Conservation (phyloP, 2,329 filamentous ascomycete genomes). For the Fusarium sp. region DNA sequence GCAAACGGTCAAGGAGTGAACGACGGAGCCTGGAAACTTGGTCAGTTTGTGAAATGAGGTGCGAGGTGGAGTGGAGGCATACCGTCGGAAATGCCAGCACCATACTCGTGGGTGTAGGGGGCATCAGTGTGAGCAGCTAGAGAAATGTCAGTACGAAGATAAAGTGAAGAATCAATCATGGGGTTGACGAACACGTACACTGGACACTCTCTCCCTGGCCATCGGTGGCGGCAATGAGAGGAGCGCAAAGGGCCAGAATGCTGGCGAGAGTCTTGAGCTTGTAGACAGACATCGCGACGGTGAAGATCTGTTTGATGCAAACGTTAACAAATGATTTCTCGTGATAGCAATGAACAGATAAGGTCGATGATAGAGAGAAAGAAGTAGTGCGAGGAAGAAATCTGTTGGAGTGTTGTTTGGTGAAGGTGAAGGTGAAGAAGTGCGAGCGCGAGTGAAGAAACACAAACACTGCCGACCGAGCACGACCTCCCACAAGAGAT, state of each 20-base stretch:
- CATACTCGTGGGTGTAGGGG: slow-evolving; percentile 48
- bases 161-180: background rate
- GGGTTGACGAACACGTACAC: slow-evolving; percentile 32
- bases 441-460: background rate
- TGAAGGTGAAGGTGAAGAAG: background rate
- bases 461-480: background rate
- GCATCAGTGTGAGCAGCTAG: slow-evolving; percentile 48
- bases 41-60: background rate
- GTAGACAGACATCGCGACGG: slow-evolving; percentile 45
- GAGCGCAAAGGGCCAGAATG: slow-evolving; percentile 39
- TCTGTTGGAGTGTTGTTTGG: background rate
- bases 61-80: slow-evolving; percentile 8
- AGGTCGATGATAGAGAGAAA: background rate
- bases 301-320: slow-evolving; percentile 14
- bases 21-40: slow-evolving; percentile 44
- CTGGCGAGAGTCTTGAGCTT: slow-evolving; percentile 46
- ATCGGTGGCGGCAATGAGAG: slow-evolving; percentile 32
- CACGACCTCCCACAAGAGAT: background rate
- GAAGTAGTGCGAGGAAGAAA: background rate
- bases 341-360: too few species aligned
- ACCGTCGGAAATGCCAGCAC: slow-evolving; percentile 50
- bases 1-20: slow-evolving; percentile 54
- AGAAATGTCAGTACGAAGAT: slow-evolving; percentile 5
- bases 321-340: slow-evolving; percentile 3
- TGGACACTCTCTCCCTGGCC: slow-evolving; percentile 30